phyloP scores from a whole-genome alignment of 1,284 basidiomycete genomes.

The Phellinidium pouzarii region DNA sequence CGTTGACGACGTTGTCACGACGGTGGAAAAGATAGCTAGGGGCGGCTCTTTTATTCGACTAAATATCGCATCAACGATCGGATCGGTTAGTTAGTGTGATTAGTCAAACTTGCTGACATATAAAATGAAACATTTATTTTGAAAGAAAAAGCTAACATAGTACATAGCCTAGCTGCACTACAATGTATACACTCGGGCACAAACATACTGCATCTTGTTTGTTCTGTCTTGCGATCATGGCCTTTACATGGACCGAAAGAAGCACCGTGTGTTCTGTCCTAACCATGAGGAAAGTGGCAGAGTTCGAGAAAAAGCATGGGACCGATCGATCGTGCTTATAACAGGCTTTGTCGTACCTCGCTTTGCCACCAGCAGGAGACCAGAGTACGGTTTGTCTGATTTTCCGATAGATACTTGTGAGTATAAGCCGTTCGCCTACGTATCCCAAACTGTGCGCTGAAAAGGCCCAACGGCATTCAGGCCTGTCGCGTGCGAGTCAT shows the following conservation, averaged over 20 bases:
- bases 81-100: too few species aligned
- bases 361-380: too few species aligned
- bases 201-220: neutral
- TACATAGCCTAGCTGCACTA: neutral
- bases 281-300: neutral
- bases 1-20: conserved; percentile 1
- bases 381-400: neutral
- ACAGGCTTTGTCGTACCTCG: too few species aligned
- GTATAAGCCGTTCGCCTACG: neutral
- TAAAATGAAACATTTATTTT: too few species aligned
- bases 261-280: neutral
- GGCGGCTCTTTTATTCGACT: too few species aligned
- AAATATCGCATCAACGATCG: too few species aligned
- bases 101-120: neutral
- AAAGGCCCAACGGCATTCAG: neutral
- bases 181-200: neutral
- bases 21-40: neutral
- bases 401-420: neutral
- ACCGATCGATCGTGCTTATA: neutral
- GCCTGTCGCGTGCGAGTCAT: neutral
- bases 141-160: neutral
- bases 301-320: neutral
- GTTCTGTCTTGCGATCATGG: neutral
- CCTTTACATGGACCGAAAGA: neutral
- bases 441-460: neutral